These are phyloP conservation scores for Calonectria leucothoes DNA, from an alignment of 2,329 filamentous ascomycete species.

Conservation along the genomic window DNA sequence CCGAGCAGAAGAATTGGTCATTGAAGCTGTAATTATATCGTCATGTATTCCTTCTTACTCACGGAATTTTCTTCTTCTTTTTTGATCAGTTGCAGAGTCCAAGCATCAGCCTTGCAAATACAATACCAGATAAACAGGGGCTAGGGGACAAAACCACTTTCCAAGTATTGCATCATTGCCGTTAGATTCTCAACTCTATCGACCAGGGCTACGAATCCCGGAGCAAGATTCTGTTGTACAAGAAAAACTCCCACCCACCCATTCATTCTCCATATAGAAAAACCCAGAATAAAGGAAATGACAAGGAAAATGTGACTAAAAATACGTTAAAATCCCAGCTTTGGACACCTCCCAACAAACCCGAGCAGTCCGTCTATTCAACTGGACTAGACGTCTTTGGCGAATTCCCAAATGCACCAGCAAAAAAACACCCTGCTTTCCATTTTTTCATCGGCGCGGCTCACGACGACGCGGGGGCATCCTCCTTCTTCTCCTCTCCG, in stretches of 20 bases:
- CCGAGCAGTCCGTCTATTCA: conserved; percentile 18
- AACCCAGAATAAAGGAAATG: conserved; percentile 10
- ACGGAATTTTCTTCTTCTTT: neutral
- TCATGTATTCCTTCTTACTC: no score
- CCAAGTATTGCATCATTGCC: neutral
- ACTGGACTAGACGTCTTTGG: neutral
- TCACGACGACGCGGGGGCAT: conserved; percentile 20
- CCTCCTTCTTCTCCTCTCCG: conserved; percentile 22
- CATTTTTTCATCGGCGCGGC: neutral
- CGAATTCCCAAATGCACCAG: neutral
- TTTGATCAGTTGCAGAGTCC: neutral
- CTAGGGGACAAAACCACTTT: neutral
- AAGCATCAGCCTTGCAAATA: neutral
- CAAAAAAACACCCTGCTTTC: conserved; percentile 2
- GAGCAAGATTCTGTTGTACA: conserved; percentile 24
- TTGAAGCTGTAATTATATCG: neutral
- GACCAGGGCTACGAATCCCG: conserved; percentile 8
- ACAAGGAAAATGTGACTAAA: neutral
- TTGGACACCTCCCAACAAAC: conserved; percentile 1
- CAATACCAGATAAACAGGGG: neutral
- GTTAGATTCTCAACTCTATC: conserved; percentile 9
- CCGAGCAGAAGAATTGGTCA: no score
- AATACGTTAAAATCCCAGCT: conserved; percentile 1
- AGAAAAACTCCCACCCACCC: conserved; percentile 17
- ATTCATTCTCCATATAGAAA: conserved; percentile 6